Evolutionary conservation across 2,329 filamentous ascomycete genomes (phyloP).

Genomic region (Ophiostoma triangulosporum): DNA sequence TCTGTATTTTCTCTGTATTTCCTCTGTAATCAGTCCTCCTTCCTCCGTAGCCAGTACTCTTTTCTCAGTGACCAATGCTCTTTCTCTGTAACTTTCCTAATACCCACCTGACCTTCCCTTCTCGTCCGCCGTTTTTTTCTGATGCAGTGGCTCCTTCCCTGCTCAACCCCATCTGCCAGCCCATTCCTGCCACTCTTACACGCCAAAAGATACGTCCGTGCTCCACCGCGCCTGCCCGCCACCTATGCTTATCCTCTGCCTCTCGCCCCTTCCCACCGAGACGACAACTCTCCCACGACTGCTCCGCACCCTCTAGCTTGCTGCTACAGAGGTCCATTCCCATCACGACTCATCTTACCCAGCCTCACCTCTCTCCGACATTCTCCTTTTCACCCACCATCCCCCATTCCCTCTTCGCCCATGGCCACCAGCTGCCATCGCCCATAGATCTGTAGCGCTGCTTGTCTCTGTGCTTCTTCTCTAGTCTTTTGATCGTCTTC

Average conservation of each 20-base stretch:
- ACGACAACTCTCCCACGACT: constrained; percentile 8
- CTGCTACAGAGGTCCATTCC: neutral
- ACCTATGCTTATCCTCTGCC: too few species aligned
- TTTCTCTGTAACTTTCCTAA: neutral
- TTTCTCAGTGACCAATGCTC: too few species aligned
- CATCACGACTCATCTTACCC: constrained; percentile 5
- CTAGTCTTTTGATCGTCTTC: neutral
- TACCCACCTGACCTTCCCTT: too few species aligned
- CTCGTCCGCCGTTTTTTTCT: neutral
- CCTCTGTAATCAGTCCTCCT: neutral
- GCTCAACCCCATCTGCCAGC: neutral
- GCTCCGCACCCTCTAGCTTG: neutral
- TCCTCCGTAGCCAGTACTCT: too few species aligned
- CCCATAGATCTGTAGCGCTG: neutral
- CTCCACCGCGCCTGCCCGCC: neutral
- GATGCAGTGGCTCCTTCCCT: neutral
- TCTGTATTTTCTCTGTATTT: too few species aligned
- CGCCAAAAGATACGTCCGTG: neutral
- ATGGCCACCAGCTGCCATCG: constrained; percentile 4
- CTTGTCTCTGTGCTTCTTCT: neutral
- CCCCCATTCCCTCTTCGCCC: neutral
- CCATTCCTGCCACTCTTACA: neutral
- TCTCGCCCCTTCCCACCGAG: constrained; percentile 6
- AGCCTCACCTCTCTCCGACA: neutral
- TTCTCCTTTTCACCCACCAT: neutral